Evolutionary conservation across 768 basidiomycete species (phyloP), one percentile per base, ranked within the genome.

Genomic region (Austroboletus festivus): DNA sequence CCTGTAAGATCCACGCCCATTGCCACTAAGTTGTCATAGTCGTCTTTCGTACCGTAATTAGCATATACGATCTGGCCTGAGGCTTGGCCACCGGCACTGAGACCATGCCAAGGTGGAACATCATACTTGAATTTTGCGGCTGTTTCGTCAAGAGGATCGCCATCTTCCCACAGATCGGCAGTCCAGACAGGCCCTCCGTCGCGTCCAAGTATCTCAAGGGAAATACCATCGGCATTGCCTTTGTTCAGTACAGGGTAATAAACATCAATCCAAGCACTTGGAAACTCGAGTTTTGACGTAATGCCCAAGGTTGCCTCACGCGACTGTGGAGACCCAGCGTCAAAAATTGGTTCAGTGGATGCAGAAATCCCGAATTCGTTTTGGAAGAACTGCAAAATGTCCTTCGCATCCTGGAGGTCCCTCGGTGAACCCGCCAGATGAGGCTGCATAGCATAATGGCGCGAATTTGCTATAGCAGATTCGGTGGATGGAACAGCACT

Each of bases 171-270:
- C 1, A 96, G 71, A 54, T 86, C 79, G 18, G 92, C 91, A 35
- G 70, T 73, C 86, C 89, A 89, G 5, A 75, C 63, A 13, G 73
- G 61, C 18, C 67, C 60, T 3, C 82, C 83, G 34, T 80, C 71
- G 13, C 74, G 73, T 19, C 73, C 78, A 38, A 89, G 67, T 19
- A 93, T 81, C 41, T 85, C 77, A 11, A 94, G 68, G 50, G 76
- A 78, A 42, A 82, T 79, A 45, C 85, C 79, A 7, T 85, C 71
- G 1, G 89, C 82, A 20, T 58, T 63, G 13, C 57, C 65, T 0
- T 81, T 86, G 67, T 95, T 91, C 71, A 95, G 70, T 35, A 93
- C 74, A 2, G 94, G 93, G 67, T 87, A 95, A 67, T 98, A 33
- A 96, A 78, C 76, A 55, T 92, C 89, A 50, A 92, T 82, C 90